These are phyloP conservation scores for Coffea canephora DNA, from an alignment of 257 asterid genomes.

Conservation along the genomic window DNA sequence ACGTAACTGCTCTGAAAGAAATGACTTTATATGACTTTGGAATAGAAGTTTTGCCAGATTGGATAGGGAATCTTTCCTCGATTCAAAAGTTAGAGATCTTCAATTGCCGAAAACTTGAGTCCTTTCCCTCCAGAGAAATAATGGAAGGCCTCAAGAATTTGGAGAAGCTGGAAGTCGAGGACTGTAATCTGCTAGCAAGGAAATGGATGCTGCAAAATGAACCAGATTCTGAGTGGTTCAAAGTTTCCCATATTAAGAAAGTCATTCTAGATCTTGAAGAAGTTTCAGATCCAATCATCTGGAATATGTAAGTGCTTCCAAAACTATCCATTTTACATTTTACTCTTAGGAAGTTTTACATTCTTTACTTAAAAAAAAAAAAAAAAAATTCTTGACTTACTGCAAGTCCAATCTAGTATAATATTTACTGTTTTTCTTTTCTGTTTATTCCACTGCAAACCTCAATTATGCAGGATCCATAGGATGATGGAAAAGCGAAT, in stretches of 20 bases:
- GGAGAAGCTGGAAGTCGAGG: background rate
- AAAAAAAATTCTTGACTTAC: too few species aligned
- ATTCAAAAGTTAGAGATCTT: rapidly evolving
- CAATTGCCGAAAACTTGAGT: background rate
- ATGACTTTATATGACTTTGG: background rate
- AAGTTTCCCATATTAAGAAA: background rate
- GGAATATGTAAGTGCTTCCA: background rate
- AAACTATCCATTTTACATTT: background rate
- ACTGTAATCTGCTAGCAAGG: background rate
- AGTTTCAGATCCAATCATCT: background rate
- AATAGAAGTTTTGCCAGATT: slow-evolving; percentile 23
- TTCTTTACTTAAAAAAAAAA: too few species aligned
- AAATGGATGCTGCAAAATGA: background rate
- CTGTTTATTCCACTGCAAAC: too few species aligned
- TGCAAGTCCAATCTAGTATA: too few species aligned
- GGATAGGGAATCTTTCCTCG: slow-evolving; percentile 23
- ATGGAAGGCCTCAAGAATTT: slow-evolving; percentile 1
- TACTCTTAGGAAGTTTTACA: too few species aligned
- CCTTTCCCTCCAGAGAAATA: slow-evolving; percentile 12
- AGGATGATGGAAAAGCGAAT: too few species aligned
- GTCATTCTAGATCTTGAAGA: background rate
- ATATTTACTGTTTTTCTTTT: too few species aligned
- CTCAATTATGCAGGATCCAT: too few species aligned
- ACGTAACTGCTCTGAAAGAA: slow-evolving; percentile 5
- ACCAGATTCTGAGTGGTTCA: background rate